Percentiles rank a stretch among this genome's conserved stretches.
These are phyloP conservation scores for Withania somnifera DNA, from an alignment of 305 asterid species.

Conservation along the genomic window DNA sequence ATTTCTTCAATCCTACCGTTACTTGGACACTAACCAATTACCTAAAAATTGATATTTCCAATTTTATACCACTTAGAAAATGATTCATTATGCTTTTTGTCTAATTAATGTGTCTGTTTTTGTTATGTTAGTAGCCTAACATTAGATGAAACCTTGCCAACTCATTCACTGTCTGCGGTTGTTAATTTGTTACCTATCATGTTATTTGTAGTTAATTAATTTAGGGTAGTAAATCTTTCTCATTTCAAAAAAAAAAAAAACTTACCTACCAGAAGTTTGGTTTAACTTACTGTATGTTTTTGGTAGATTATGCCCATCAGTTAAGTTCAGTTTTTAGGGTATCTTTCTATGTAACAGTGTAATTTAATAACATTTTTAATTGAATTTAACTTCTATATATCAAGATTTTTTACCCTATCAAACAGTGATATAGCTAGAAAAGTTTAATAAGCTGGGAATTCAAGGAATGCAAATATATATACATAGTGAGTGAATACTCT, in stretches of 20 bases:
- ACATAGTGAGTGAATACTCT: not conserved
- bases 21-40: slow-evolving; percentile 34
- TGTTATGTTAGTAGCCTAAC: slow-evolving; percentile 2
- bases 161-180: not conserved
- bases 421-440: not conserved
- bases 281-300: slow-evolving; percentile 10
- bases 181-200: not conserved
- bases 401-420: not conserved
- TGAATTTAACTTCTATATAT: not conserved
- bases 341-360: not conserved
- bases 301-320: slow-evolving; percentile 31
- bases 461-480: not conserved
- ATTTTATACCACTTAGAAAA: slow-evolving; percentile 19
- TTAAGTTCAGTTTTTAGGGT: slow-evolving; percentile 9
- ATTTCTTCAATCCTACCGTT: slow-evolving; percentile 37
- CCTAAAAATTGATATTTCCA: slow-evolving; percentile 8
- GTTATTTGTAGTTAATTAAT: not conserved
- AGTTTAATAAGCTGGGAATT: not conserved
- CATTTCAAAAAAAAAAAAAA: not conserved
- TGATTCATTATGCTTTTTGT: slow-evolving; percentile 14
- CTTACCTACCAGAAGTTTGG: slow-evolving; percentile 22
- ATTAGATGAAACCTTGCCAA: not conserved
- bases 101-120: slow-evolving; percentile 4
- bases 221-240: not conserved
- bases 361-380: not conserved